Conservation (phyloP, 768 basidiomycete genomes). For the Xerocomus spinulosus region DNA sequence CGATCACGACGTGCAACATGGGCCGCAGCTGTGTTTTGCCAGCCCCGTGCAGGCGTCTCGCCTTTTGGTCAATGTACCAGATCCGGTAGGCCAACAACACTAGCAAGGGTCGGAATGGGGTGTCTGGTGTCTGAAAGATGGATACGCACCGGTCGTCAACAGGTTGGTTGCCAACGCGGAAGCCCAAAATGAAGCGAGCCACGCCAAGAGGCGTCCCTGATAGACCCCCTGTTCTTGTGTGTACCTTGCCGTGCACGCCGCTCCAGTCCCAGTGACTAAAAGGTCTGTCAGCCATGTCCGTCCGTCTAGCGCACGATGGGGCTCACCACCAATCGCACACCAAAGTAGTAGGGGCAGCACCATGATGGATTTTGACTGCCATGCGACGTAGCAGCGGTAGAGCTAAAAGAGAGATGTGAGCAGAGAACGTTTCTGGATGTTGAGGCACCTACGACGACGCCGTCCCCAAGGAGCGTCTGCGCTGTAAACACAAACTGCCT, state of each 20-base stretch:
- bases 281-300: neutral
- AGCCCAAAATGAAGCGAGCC: conserved; percentile 35
- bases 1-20: conserved; percentile 30
- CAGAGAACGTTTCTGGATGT: neutral
- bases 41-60: conserved; percentile 9
- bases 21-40: conserved; percentile 10
- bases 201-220: conserved; percentile 19
- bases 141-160: conserved; percentile 26
- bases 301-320: neutral
- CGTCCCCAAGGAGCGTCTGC: conserved; percentile 30
- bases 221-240: conserved; percentile 19
- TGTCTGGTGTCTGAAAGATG: neutral
- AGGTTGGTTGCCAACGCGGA: conserved; percentile 34
- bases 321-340: conserved; percentile 24
- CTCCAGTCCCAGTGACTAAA: conserved; percentile 16
- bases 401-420: conserved; percentile 9
- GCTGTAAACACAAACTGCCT: conserved; percentile 21
- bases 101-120: conserved; percentile 1
- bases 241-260: conserved; percentile 15
- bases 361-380: conserved; percentile 27
- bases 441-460: conserved; percentile 22
- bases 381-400: conserved; percentile 31
- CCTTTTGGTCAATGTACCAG: conserved; percentile 25
- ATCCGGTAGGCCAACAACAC: conserved; percentile 30
- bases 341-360: conserved; percentile 30